A percentile compares a stretch with the other conserved stretches of the same genome.
Evolutionary conservation across 2,329 filamentous ascomycete species (phyloP).

Genomic region (Bimuria novae-zelandiae): DNA sequence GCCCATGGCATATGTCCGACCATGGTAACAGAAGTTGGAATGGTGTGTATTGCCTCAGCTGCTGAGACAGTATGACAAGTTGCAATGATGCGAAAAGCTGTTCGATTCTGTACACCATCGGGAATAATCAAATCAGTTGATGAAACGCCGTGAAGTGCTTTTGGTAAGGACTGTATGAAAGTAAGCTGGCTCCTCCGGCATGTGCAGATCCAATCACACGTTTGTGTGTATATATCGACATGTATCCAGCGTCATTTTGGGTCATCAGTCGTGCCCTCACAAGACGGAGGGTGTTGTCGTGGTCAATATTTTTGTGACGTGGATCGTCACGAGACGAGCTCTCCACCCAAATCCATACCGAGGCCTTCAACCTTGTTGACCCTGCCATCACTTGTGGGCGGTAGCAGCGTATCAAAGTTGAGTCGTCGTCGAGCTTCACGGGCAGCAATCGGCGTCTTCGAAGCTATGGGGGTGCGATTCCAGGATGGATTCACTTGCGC

Average conservation of each 20-base stretch:
- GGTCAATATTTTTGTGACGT: conserved; percentile 17
- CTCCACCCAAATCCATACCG: conserved; percentile 69
- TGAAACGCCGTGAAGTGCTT: conserved; percentile 27
- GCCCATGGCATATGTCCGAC: conserved; percentile 12
- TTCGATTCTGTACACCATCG: neutral
- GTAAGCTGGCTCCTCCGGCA: neutral
- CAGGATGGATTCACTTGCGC: conserved; percentile 75
- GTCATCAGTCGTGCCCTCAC: conserved; percentile 29
- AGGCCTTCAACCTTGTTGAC: conserved; percentile 58
- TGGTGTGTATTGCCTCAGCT: neutral
- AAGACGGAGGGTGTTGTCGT: conserved; percentile 12
- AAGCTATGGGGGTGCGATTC: conserved; percentile 62
- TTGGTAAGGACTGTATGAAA: conserved; percentile 20
- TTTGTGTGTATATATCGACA: conserved; percentile 9
- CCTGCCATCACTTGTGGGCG: conserved; percentile 56
- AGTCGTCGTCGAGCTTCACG: conserved; percentile 75
- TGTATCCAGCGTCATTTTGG: conserved; percentile 21
- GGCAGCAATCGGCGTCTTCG: conserved; percentile 71
- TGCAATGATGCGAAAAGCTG: neutral
- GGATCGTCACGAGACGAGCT: conserved; percentile 57
- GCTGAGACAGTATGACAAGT: neutral
- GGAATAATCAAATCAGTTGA: neutral
- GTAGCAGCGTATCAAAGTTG: conserved; percentile 78
- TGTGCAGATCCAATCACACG: conserved; percentile 11
- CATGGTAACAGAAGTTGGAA: neutral